These are phyloP conservation scores for Scenedesmus sp. DNA, from an alignment of 163 green algal species.

Conservation along the genomic window DNA sequence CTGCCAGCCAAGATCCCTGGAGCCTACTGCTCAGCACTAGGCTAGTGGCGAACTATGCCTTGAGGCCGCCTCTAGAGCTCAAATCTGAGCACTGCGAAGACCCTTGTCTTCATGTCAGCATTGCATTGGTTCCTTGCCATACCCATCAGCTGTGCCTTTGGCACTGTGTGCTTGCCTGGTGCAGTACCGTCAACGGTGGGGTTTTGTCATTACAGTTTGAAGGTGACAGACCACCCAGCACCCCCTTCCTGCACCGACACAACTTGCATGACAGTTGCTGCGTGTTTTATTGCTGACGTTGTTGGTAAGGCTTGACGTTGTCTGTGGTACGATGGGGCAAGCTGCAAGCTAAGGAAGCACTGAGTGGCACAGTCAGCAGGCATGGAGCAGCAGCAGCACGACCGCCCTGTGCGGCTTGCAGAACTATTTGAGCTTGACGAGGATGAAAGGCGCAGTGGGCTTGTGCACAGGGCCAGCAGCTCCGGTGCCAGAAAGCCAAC, in stretches of 20 bases:
- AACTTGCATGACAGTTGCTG: not conserved
- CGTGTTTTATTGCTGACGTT: not conserved
- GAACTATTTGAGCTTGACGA: not conserved
- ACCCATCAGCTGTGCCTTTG: no score
- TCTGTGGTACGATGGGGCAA: not conserved
- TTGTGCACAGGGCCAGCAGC: not conserved
- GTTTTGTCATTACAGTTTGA: no score
- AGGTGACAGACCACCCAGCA: not conserved
- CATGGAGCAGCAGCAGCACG: conserved; percentile 3
- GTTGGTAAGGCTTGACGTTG: not conserved
- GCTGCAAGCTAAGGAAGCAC: not conserved
- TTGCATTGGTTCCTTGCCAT: no score
- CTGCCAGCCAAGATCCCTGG: no score
- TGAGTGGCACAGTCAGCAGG: not conserved
- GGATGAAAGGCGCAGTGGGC: not conserved
- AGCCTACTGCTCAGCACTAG: no score
- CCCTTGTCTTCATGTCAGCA: no score
- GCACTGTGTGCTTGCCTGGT: no score
- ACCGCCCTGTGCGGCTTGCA: not conserved
- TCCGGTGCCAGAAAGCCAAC: not conserved
- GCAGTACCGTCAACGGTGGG: no score
- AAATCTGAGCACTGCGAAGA: no score
- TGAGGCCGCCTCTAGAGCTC: no score
- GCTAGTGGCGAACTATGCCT: no score
- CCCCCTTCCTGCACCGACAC: not conserved